A percentile compares a stretch with the other conserved stretches of the same genome.
These are phyloP conservation scores for Urochloa ruziziensis DNA, from an alignment of 176 grass and related monocot genomes.

Conservation along the genomic window DNA sequence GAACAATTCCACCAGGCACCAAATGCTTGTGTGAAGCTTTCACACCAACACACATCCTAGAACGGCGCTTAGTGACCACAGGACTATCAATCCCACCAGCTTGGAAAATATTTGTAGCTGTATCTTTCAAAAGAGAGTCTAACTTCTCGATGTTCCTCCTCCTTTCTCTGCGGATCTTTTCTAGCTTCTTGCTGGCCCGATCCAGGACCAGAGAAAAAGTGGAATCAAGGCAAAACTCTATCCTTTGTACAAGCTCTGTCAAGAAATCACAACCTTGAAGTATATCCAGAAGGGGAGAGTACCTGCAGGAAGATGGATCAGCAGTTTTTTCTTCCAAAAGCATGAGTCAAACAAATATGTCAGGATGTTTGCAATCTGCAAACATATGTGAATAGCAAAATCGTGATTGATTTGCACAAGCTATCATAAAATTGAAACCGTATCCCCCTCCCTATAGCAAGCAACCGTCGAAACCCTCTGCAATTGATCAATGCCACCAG, in stretches of 20 bases:
- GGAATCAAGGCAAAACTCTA: conserved; percentile 66
- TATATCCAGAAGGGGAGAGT: conserved; percentile 51
- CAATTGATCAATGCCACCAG: background rate
- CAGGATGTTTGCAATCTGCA: background rate
- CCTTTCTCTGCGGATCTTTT: conserved; percentile 50
- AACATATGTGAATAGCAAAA: background rate
- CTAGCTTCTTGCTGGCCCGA: conserved; percentile 55
- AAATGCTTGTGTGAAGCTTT: conserved; percentile 78
- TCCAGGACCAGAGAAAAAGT: conserved; percentile 63
- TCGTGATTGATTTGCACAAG: background rate
- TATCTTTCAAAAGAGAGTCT: conserved; percentile 57
- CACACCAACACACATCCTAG: conserved; percentile 79
- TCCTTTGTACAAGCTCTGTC: conserved; percentile 45
- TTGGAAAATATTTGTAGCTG: conserved; percentile 53
- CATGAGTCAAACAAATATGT: background rate
- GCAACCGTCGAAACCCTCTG: no score
- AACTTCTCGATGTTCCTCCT: conserved; percentile 44
- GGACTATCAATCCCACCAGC: conserved; percentile 63
- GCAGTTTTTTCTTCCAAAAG: background rate
- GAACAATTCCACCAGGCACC: conserved; percentile 61
- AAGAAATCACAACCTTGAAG: conserved; percentile 73
- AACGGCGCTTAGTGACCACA: conserved; percentile 66
- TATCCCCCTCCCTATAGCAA: no score
- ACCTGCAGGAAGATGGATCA: conserved; percentile 35
- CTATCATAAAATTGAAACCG: background rate